These are phyloP conservation scores for Thalia dealbata DNA, from an alignment of 176 grass and related monocot genomes.

Conservation along the genomic window DNA sequence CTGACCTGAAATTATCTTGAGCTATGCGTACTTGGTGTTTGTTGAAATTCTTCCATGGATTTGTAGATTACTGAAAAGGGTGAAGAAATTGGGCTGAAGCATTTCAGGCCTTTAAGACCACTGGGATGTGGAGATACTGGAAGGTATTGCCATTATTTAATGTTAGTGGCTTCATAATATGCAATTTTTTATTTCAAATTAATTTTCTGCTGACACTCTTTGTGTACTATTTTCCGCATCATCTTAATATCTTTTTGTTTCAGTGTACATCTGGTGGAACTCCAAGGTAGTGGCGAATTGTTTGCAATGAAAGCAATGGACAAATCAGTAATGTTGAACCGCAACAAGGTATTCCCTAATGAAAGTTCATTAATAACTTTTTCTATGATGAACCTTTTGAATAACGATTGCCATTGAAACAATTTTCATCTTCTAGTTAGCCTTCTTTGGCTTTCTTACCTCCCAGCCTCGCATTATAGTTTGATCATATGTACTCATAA, in stretches of 20 bases:
- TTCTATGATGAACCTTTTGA: neutral
- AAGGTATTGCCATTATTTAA: slow-evolving; percentile 38
- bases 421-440: neutral
- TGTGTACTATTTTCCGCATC: neutral
- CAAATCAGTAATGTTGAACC: slow-evolving; percentile 89
- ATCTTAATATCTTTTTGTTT: slow-evolving; percentile 20
- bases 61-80: slow-evolving; percentile 46
- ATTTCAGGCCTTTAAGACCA: slow-evolving; percentile 83
- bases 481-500: neutral
- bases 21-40: neutral
- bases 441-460: neutral
- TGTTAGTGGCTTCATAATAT: neutral
- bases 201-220: neutral
- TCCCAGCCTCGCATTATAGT: too few species aligned
- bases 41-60: neutral
- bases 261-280: slow-evolving; percentile 94
- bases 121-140: slow-evolving; percentile 95
- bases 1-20: neutral
- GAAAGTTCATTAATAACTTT: neutral
- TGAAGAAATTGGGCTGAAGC: slow-evolving; percentile 75
- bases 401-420: neutral
- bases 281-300: slow-evolving; percentile 82
- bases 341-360: slow-evolving; percentile 73
- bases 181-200: neutral
- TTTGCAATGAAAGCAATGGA: slow-evolving; percentile 99